A percentile compares a stretch with the other conserved stretches of the same genome.
These are phyloP conservation scores for Syzygium aqueum DNA, from an alignment of 345 rosid species.

Conservation along the genomic window DNA sequence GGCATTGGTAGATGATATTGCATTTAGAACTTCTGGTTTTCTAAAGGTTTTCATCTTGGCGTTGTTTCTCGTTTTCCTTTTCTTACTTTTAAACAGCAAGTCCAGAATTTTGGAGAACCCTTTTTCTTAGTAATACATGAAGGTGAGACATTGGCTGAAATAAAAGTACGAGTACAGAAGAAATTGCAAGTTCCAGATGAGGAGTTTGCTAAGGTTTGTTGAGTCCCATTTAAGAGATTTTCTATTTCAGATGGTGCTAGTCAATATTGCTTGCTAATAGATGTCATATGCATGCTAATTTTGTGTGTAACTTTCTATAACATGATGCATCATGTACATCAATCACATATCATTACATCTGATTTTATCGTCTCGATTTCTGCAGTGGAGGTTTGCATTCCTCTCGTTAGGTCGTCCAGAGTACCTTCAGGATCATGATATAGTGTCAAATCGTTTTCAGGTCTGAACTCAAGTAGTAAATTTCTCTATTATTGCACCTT, in stretches of 20 bases:
- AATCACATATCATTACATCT: neutral
- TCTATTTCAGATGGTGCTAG: neutral
- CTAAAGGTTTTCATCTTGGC: neutral
- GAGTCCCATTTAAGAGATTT: neutral
- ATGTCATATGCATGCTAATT: neutral
- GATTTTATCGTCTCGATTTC: neutral
- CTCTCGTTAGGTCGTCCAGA: conserved; percentile 87
- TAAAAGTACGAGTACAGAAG: conserved; percentile 79
- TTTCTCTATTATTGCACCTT: neutral
- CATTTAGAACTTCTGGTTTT: neutral
- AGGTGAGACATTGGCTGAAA: conserved; percentile 78
- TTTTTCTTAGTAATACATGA: conserved; percentile 91
- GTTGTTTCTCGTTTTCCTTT: neutral
- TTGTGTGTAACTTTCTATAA: neutral
- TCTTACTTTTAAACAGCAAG: conserved; percentile 46
- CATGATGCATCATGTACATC: neutral
- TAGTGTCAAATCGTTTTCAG: conserved; percentile 80
- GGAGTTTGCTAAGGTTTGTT: conserved; percentile 82
- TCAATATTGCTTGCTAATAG: neutral
- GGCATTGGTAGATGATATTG: neutral
- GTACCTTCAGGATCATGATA: conserved; percentile 77
- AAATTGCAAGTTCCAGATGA: conserved; percentile 90
- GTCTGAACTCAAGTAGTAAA: conserved; percentile 14
- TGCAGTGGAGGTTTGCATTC: conserved; percentile 93
- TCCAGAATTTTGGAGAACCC: conserved; percentile 94